Evolutionary conservation across 2,329 filamentous ascomycete species (phyloP).

Genomic region (Diaporthe ampelina): DNA sequence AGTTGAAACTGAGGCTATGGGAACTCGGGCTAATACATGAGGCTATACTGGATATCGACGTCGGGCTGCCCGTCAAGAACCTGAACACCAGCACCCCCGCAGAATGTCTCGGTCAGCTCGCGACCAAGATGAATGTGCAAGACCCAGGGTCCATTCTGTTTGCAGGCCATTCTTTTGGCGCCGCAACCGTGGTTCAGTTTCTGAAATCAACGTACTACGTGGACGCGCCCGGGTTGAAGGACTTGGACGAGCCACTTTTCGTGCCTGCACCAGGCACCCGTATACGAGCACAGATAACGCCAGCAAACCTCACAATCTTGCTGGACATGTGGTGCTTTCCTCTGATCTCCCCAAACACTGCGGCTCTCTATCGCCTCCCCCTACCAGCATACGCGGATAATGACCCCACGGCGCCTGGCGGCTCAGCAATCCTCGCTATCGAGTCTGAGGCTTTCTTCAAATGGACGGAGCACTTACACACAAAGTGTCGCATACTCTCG

Average conservation of each 20-base stretch:
- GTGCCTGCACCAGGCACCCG: constrained; percentile 66
- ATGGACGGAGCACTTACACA: constrained; percentile 80
- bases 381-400: constrained; percentile 79
- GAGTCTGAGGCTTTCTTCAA: constrained; percentile 84
- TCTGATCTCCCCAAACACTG: constrained; percentile 72
- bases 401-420: constrained; percentile 63
- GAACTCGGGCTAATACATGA: constrained; percentile 81
- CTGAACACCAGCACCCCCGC: constrained; percentile 63
- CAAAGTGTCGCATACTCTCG: constrained; percentile 76
- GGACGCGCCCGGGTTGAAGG: constrained; percentile 58
- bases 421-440: constrained; percentile 75
- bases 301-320: constrained; percentile 74
- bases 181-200: constrained; percentile 80
- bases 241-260: constrained; percentile 72
- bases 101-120: constrained; percentile 70
- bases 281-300: constrained; percentile 76
- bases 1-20: constrained; percentile 83
- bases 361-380: constrained; percentile 78
- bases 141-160: constrained; percentile 81
- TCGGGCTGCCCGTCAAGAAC: constrained; percentile 64
- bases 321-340: constrained; percentile 88
- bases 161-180: constrained; percentile 86
- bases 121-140: constrained; percentile 74
- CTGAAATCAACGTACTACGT: constrained; percentile 84
- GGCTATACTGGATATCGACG: constrained; percentile 76